Base-by-base conservation (phyloP, 1,284 basidiomycete species). In the Cystobasidium sp. region DNA sequence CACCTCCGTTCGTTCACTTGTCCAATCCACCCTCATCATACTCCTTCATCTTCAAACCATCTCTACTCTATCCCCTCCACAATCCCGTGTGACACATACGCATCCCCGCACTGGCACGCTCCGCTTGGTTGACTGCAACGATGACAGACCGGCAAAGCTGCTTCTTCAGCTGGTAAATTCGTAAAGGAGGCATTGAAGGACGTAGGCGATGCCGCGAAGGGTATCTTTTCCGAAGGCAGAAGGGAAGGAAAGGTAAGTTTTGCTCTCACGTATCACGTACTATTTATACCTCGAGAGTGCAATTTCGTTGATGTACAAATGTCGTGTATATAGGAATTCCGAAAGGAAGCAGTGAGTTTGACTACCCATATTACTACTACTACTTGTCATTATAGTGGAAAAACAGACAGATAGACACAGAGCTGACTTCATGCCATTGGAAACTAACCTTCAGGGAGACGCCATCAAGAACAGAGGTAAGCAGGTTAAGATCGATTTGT, bases 141-240 rank as follows among this genome's bases (percentile, higher is more conserved):
- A 51, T 68, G 20, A 51, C 52, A 73, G 70, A 73, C 70, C 39
- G 63, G 51, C 63, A 59, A 53, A 47, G 70, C 63, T 31, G 56
- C 58, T 41, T 20, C 22, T 24, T 46, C 43, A 63, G 49, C 53
- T 22, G 70, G 52, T 44, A 66, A 59, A 39, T 73, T 66, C 24
- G 63, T 73, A 20, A 65, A 55, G 51, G 53, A 73, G 4, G 55
- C 70, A 44, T n/a, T 73, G 18, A 56, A 56, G 39, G 70, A 73
- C 62, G 51, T 73, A 39, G 70, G 70, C 12, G 70, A 65, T 53
- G 70, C 70, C 20, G 70, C 70, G 46, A 73, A 66, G 63, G 70
- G 55, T 14, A 73, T 73, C 58, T 62, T 66, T 24, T n/a, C 16
- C n/a, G 70, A 73, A 31, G 70, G 70, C 41, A 46, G 43, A 46